phyloP scores from a whole-genome alignment of 1,284 basidiomycete genomes.

The Boletus holoroseus region DNA sequence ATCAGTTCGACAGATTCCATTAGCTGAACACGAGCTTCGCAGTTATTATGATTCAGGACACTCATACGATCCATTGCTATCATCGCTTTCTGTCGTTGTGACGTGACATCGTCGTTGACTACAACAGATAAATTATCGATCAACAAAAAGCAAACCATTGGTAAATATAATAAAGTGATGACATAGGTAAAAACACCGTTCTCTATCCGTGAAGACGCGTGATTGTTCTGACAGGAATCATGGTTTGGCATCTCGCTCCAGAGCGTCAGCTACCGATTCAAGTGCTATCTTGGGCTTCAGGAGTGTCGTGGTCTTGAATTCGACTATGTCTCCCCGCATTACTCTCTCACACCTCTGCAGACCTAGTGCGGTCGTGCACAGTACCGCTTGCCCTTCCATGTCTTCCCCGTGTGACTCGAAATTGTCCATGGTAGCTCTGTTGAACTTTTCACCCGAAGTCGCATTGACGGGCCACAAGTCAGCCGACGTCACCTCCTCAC shows the following conservation, averaged over 20 bases:
- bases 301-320: constrained; percentile 29
- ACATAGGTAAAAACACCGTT: constrained; percentile 8
- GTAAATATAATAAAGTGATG: constrained; percentile 31
- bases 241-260: constrained; percentile 26
- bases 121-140: constrained; percentile 29
- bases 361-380: constrained; percentile 39
- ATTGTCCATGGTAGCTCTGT: constrained; percentile 42
- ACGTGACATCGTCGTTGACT: constrained; percentile 7
- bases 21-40: background rate
- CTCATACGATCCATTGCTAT: constrained; percentile 3
- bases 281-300: constrained; percentile 39
- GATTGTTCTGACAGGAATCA: constrained; percentile 7
- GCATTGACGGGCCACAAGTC: constrained; percentile 43
- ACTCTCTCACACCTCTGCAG: constrained; percentile 30
- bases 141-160: constrained; percentile 1
- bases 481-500: constrained; percentile 48
- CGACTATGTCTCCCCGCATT: constrained; percentile 19
- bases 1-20: constrained; percentile 6
- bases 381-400: constrained; percentile 18
- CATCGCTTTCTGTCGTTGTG: constrained; percentile 3
- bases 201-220: constrained; percentile 2
- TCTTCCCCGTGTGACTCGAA: constrained; percentile 26
- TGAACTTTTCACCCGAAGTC: constrained; percentile 38
- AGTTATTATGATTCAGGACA: background rate
- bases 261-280: constrained; percentile 30